These are phyloP conservation scores for Paramecium pentaurelia DNA, from an alignment of 73 alveolate species.

Conservation along the genomic window DNA sequence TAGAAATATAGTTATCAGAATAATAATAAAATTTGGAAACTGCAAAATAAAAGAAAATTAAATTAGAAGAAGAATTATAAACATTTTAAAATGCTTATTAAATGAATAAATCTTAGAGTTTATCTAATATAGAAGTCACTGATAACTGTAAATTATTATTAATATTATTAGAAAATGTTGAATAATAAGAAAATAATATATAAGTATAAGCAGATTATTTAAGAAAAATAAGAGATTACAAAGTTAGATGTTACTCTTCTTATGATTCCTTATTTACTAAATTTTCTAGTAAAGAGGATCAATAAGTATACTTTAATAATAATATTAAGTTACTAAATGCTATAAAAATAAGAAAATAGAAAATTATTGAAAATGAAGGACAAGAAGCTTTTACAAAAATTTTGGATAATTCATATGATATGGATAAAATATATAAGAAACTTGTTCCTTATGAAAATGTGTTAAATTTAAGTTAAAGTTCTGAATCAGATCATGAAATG, in stretches of 20 bases:
- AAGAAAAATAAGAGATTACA: neutral
- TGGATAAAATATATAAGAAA: constrained; percentile 13
- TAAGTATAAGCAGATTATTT: neutral
- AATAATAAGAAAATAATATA: neutral
- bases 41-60: neutral
- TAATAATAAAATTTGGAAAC: neutral
- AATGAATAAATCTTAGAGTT: neutral
- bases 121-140: neutral
- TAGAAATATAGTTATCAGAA: neutral
- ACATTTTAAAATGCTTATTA: constrained; percentile 29
- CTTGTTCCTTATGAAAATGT: neutral
- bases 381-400: neutral
- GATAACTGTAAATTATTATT: neutral
- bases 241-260: neutral
- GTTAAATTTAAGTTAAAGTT: neutral
- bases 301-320: neutral
- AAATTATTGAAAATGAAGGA: neutral
- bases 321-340: neutral
- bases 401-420: neutral
- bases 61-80: neutral
- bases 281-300: neutral
- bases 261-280: constrained; percentile 3
- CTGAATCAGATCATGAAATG: constrained; percentile 13
- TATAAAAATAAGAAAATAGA: neutral
- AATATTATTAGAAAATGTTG: neutral